phyloP scores from a whole-genome alignment of 148 eudicot genomes.

The Selenicereus undatus region DNA sequence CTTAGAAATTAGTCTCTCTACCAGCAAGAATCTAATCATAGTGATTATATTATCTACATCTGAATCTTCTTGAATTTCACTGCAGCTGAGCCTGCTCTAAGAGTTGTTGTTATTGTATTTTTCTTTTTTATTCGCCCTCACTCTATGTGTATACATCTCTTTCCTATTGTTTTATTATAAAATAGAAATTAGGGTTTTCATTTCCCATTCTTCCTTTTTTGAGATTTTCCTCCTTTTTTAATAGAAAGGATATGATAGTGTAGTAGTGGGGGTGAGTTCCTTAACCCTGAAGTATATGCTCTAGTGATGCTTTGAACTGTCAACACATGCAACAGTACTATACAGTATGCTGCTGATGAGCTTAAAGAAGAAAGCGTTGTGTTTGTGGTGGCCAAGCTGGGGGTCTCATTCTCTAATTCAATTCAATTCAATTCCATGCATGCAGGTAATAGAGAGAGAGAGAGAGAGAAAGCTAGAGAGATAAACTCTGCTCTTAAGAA shows the following conservation, averaged over 20 bases:
- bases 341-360: not conserved
- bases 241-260: not conserved
- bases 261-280: constrained; percentile 22
- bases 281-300: constrained; percentile 35
- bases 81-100: no score
- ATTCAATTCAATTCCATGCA: constrained; percentile 29
- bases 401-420: not conserved
- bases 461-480: constrained; percentile 13
- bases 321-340: constrained; percentile 22
- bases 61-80: no score
- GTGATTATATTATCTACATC: no score
- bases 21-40: no score
- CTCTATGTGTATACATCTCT: not conserved
- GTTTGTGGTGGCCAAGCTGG: constrained; percentile 19
- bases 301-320: constrained; percentile 39
- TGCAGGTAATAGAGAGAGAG: constrained; percentile 27
- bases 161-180: constrained; percentile 28
- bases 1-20: no score
- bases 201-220: constrained; percentile 10
- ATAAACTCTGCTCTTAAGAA: not conserved
- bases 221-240: constrained; percentile 2
- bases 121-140: constrained; percentile 13
- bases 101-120: no score
- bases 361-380: constrained; percentile 7
- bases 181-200: constrained; percentile 16